Evolutionary conservation across 163 green algal species (phyloP), one percentile per base, ranked within the genome.

Genomic region (Chlamydomonas reinhardtii): DNA sequence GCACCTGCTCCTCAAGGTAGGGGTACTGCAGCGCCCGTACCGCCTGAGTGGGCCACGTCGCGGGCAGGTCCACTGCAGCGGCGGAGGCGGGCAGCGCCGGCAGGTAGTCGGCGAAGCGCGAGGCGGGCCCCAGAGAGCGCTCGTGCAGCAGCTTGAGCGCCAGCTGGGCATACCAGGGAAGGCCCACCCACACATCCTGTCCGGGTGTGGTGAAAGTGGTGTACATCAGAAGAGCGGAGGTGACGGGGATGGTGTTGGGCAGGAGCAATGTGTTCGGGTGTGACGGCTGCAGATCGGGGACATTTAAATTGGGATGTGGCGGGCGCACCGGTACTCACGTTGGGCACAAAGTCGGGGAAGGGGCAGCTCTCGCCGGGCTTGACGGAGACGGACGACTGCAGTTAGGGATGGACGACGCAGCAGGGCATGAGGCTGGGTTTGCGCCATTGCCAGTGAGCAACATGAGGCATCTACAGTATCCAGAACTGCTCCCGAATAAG

Each of bases 151-250:
- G 76, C 71, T 83, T 83, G 52, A 61, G 43, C 2, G 77, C 76
- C 61, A 90, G 76, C 85, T 90, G 76, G 69, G 29, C 69, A 72
- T 77, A 86, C 85, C 85, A 90, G 32, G 85, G 85, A 34, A 90
- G 61, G 6, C 19, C 37, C 16, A 32, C 71, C 82, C 82, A 87
- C 8, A 87, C 61, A n/a, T 35, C 72, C 82, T 87, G 61, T 20
- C 5, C 39, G 39, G 5, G 5, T 48, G 39, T 48, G 39, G n/a
- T n/a, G n/a, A n/a, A n/a, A n/a, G n/a, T n/a, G n/a, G n/a, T n/a
- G n/a, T n/a, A n/a, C n/a, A n/a, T n/a, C n/a, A n/a, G n/a, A n/a
- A n/a, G n/a, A n/a, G n/a, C n/a, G n/a, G n/a, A n/a, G n/a, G n/a
- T n/a, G n/a, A n/a, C n/a, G n/a, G n/a, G n/a, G n/a, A n/a, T n/a